phyloP scores from a whole-genome alignment of 2,329 filamentous ascomycete genomes.

The Exophiala oligosperma region DNA sequence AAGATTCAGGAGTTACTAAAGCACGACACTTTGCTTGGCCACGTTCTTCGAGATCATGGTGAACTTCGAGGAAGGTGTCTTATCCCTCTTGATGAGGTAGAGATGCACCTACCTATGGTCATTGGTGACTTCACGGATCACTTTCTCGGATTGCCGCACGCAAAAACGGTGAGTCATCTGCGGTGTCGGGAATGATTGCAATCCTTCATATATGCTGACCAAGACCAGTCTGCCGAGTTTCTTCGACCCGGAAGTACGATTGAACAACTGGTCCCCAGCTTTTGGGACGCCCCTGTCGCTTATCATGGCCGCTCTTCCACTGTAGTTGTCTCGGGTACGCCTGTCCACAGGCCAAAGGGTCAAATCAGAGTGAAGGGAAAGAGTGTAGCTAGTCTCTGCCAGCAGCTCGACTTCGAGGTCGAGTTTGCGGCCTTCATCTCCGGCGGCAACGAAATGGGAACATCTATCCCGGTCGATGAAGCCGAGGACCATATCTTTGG shows the following conservation, averaged over 20 bases:
- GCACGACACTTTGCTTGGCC: background rate
- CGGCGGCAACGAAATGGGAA: constrained; percentile 62
- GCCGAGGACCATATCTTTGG: constrained; percentile 74
- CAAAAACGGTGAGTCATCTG: constrained; percentile 46
- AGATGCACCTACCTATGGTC: constrained; percentile 55
- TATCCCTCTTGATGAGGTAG: constrained; percentile 40
- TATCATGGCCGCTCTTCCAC: constrained; percentile 57
- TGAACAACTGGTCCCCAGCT: constrained; percentile 6
- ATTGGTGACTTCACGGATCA: constrained; percentile 61
- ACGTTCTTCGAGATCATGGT: constrained; percentile 3
- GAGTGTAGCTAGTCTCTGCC: constrained; percentile 56
- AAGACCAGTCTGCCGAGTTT: constrained; percentile 62
- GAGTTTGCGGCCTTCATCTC: constrained; percentile 76
- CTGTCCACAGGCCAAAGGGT: constrained; percentile 13
- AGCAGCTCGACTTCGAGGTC: constrained; percentile 73
- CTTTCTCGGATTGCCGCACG: constrained; percentile 55
- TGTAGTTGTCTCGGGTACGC: constrained; percentile 70
- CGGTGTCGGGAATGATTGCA: background rate
- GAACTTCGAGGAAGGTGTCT: constrained; percentile 8
- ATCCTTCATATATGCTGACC: background rate
- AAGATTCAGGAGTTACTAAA: constrained; percentile 34
- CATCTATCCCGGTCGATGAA: constrained; percentile 59
- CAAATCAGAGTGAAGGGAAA: constrained; percentile 5
- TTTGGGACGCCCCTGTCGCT: constrained; percentile 10
- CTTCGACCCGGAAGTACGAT: constrained; percentile 64